phyloP scores from a whole-genome alignment of 306 rosid genomes.

The Vigna angularis region DNA sequence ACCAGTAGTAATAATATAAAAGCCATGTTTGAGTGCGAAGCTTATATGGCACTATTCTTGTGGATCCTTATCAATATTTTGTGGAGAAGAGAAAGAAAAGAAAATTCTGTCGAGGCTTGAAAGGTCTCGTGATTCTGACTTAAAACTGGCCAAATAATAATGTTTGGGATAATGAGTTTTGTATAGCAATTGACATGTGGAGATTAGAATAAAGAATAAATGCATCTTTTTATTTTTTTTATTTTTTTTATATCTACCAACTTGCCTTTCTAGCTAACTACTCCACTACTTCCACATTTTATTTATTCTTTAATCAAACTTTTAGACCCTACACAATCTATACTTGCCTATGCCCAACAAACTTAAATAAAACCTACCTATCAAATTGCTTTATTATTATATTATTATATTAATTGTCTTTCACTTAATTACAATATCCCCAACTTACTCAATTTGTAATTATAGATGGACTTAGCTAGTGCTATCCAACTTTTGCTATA shows the following conservation, averaged over 20 bases:
- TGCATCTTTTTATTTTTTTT: neutral
- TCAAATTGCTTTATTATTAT: conserved; percentile 15
- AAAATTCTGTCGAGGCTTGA: neutral
- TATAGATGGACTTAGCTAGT: neutral
- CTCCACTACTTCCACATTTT: conserved; percentile 27
- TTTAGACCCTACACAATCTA: conserved; percentile 42
- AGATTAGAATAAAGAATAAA: conserved; percentile 35
- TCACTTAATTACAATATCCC: neutral
- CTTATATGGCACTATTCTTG: too few relatives aligned
- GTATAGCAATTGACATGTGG: conserved; percentile 23
- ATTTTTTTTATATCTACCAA: conserved; percentile 26
- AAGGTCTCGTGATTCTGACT: neutral
- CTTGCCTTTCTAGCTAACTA: neutral
- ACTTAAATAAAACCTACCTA: neutral
- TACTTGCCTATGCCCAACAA: conserved; percentile 20
- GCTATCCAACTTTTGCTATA: neutral
- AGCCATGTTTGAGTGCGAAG: too few relatives aligned
- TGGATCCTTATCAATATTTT: too few relatives aligned
- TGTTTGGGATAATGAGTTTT: conserved; percentile 31
- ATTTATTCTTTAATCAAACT: neutral
- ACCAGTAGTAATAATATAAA: too few relatives aligned
- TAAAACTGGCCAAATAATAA: neutral
- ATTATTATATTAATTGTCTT: neutral
- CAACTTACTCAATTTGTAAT: neutral
- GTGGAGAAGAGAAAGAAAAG: neutral